These are phyloP conservation scores for Talaromyces marneffei DNA, from an alignment of 2,329 filamentous ascomycete genomes.

Conservation along the genomic window DNA sequence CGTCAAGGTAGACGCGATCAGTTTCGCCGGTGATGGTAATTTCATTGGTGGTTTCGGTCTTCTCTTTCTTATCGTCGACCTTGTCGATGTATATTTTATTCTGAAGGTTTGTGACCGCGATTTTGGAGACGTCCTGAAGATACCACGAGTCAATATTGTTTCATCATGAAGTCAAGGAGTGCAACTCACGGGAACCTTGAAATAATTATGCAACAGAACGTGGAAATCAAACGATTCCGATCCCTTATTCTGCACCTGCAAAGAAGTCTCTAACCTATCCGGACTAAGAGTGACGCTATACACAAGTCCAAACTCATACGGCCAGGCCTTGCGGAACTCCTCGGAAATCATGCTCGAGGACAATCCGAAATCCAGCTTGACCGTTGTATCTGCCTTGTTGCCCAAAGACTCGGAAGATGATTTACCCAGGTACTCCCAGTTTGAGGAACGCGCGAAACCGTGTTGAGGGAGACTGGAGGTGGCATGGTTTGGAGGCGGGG, in stretches of 20 bases:
- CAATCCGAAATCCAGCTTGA: constrained; percentile 95
- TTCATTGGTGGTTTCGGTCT: constrained; percentile 59
- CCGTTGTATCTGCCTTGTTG: constrained; percentile 54
- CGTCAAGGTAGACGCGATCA: constrained; percentile 76
- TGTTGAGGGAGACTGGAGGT: constrained; percentile 81
- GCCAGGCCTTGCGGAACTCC: constrained; percentile 68
- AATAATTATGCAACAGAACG: constrained; percentile 84
- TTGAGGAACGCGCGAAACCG: constrained; percentile 83
- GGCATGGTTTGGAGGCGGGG: constrained; percentile 67
- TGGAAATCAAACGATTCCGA: constrained; percentile 81
- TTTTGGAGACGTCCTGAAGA: constrained; percentile 67
- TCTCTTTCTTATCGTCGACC: constrained; percentile 57
- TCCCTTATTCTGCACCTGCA: constrained; percentile 87
- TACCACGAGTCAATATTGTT: background rate
- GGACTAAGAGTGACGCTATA: constrained; percentile 84
- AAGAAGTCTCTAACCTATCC: constrained; percentile 68
- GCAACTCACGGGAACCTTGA: constrained; percentile 64
- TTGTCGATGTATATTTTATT: constrained; percentile 79
- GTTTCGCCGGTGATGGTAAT: constrained; percentile 71
- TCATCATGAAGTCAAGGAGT: background rate
- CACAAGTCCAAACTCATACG: constrained; percentile 78
- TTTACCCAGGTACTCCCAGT: constrained; percentile 85
- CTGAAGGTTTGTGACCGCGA: constrained; percentile 69
- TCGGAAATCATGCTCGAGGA: constrained; percentile 65
- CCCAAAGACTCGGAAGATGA: constrained; percentile 35